Evolutionary conservation across 345 rosid genomes (phyloP), one percentile per base, ranked within the genome.

Genomic region (Excoecaria cochinchinensis): DNA sequence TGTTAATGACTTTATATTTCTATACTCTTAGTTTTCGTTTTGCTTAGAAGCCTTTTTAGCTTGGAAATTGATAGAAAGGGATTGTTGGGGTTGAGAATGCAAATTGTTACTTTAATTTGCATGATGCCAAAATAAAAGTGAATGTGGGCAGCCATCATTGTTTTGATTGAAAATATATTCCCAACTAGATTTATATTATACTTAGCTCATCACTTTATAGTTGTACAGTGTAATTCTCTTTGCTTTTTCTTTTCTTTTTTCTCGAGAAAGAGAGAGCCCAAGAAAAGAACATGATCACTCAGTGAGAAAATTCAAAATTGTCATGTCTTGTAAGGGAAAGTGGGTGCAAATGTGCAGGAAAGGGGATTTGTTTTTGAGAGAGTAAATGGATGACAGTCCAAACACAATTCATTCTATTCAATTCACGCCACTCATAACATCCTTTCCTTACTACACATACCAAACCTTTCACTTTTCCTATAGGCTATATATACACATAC

Each of bases 321-420:
- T 87, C 86, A 81, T 81, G 84, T 87, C 83, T 31, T 88, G 94
- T 79, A 77, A 72, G 84, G 84, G 73, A 85, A 86, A 88, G 86
- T 72, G 83, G 88, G 85, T 70, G 90, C 90, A 87, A 75, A 74
- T 84, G 82, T n/a, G 77, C 84, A 78, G 63, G 79, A 83, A 80
- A 83, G 78, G 82, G 71, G 74, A 38, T 73, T 76, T 79, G 80
- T 75, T 81, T 80, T 52, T 62, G 5, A 36, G 77, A 70, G 79
- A 73, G 83, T 75, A 79, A 87, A 89, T 87, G 93, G 89, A 84
- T 87, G 90, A 82, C 91, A 87, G 93, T 80, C 90, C 86, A 78
- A 86, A 16, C 81, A 75, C 87, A 78, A 77, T 82, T 81, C 78
- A 31, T 31, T 31, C 31, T 31, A 31, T 76, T 78, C 78, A 85